Evolutionary conservation across 176 grass and related monocot species (phyloP).

Genomic region (Coix lacrymajobi): DNA sequence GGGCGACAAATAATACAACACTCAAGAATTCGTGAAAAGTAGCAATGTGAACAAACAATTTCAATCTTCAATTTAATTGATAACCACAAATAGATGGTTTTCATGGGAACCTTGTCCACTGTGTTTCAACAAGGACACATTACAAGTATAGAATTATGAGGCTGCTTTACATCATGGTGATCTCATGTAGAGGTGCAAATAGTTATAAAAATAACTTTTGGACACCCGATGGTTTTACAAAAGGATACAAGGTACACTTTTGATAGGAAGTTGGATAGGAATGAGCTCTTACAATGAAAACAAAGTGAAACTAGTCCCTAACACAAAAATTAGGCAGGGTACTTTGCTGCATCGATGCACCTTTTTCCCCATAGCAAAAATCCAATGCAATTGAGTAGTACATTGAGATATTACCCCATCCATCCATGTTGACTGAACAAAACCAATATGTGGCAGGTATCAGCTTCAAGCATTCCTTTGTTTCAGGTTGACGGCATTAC

Average conservation of each 20-base stretch:
- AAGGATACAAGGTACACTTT: background rate
- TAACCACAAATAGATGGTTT: background rate
- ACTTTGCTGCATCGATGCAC: background rate
- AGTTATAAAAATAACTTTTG: background rate
- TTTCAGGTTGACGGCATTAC: slow-evolving; percentile 21
- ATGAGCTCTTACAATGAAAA: slow-evolving; percentile 2
- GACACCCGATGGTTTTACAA: background rate
- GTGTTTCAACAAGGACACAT: background rate
- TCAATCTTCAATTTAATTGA: background rate
- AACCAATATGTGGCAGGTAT: background rate
- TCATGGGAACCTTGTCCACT: background rate
- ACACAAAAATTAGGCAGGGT: background rate
- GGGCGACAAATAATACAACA: background rate
- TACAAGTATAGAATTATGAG: background rate
- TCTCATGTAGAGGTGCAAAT: background rate
- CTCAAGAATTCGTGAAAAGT: background rate
- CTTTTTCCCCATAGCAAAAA: background rate
- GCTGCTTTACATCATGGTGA: background rate
- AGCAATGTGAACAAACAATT: background rate
- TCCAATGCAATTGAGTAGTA: background rate
- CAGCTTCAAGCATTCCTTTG: background rate
- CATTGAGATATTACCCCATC: background rate
- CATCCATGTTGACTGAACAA: slow-evolving; percentile 7
- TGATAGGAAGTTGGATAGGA: background rate
- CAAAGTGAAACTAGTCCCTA: background rate